A percentile compares a stretch with the other conserved stretches of the same genome.
Conservation (phyloP, 2,329 filamentous ascomycete species). For the Neofusicoccum cordaticola region DNA sequence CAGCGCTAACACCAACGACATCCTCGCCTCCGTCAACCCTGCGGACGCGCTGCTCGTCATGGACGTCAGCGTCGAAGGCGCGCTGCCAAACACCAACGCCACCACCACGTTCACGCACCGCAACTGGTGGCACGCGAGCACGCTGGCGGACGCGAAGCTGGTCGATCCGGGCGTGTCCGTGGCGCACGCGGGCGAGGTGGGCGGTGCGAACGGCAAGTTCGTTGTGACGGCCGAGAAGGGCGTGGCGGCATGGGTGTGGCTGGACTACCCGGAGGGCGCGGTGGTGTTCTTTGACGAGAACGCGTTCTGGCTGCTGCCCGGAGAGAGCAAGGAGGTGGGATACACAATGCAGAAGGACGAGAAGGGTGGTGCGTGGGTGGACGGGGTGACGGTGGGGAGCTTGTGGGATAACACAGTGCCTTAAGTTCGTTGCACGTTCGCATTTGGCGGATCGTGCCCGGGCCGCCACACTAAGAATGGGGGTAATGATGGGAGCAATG, state of each 20-base stretch:
- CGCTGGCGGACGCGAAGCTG: constrained; percentile 46
- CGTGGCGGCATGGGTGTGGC: constrained; percentile 55
- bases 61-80: constrained; percentile 45
- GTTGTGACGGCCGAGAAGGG: constrained; percentile 48
- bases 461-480: too few relatives aligned
- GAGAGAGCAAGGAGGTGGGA: constrained; percentile 44
- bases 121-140: constrained; percentile 50
- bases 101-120: constrained; percentile 46
- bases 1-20: constrained; percentile 36
- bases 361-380: constrained; percentile 44
- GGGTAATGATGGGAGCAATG: too few relatives aligned
- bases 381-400: constrained; percentile 50
- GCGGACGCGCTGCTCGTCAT: constrained; percentile 45
- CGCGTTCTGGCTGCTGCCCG: constrained; percentile 49
- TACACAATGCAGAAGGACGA: constrained; percentile 48
- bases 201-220: constrained; percentile 34
- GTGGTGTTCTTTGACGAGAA: constrained; percentile 55
- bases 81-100: constrained; percentile 44
- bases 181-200: constrained; percentile 28
- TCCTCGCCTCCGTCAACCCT: constrained; percentile 31
- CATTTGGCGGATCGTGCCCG: too few relatives aligned
- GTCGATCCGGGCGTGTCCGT: constrained; percentile 50
- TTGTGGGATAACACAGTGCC: constrained; percentile 49
- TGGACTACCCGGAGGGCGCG: constrained; percentile 50
- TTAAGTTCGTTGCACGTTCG: background rate